Evolutionary conservation across 768 basidiomycete species (phyloP).

Genomic region (Naganishia vishniacii): DNA sequence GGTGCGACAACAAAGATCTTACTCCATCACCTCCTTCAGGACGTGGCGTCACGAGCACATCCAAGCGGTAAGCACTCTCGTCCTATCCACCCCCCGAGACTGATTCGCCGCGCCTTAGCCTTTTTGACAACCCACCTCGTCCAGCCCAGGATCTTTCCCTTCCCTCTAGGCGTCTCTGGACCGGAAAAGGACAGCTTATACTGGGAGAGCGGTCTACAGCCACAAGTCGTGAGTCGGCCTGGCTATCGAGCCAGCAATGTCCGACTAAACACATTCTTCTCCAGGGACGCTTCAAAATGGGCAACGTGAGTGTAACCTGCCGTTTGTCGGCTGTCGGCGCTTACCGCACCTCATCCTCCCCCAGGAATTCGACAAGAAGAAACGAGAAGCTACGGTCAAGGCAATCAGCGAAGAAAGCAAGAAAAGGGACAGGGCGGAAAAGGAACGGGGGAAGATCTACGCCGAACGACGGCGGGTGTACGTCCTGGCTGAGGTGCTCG

Average conservation of each 20-base stretch:
- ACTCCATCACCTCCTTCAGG: background rate
- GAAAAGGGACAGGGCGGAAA: constrained; percentile 24
- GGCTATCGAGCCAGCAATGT: background rate
- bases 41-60: constrained; percentile 27
- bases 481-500: background rate
- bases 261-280: background rate
- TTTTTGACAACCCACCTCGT: constrained; percentile 22
- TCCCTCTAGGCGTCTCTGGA: constrained; percentile 26
- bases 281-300: constrained; percentile 25
- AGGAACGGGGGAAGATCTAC: constrained; percentile 23
- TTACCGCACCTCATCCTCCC: background rate
- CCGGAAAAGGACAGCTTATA: constrained; percentile 23
- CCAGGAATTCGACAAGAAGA: constrained; percentile 25
- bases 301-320: constrained; percentile 1
- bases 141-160: constrained; percentile 25
- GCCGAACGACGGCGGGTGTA: constrained; percentile 24
- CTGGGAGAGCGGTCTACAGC: constrained; percentile 28
- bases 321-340: too few species aligned
- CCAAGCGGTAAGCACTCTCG: constrained; percentile 17
- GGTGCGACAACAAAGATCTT: background rate
- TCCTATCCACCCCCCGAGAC: background rate
- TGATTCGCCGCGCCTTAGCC: constrained; percentile 11
- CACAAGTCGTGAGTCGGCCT: constrained; percentile 20
- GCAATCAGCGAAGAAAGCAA: constrained; percentile 20
- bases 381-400: constrained; percentile 23